Conservation (phyloP, 257 asterid species). For the Lantana camara region DNA sequence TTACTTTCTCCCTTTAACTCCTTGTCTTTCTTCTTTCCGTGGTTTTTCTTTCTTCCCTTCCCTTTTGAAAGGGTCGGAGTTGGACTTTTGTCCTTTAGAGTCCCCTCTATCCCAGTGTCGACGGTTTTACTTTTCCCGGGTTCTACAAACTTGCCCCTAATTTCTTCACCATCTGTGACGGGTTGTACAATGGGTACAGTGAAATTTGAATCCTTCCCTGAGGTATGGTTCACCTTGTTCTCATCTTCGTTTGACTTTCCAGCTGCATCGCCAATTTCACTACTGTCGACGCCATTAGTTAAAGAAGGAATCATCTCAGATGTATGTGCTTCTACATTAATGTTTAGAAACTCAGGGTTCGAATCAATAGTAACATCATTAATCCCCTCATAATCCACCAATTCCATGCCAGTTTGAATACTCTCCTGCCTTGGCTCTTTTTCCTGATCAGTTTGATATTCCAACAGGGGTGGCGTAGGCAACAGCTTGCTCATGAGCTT, state of each 20-base stretch:
- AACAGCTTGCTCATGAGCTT: constrained; percentile 71
- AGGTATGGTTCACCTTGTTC: neutral
- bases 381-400: no score
- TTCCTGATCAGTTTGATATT: neutral
- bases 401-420: constrained; percentile 24
- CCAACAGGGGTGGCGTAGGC: constrained; percentile 17
- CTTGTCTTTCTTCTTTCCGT: constrained; percentile 29
- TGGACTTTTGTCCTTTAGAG: constrained; percentile 4
- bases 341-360: neutral
- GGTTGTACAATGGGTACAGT: constrained; percentile 20
- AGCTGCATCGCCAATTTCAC: constrained; percentile 2
- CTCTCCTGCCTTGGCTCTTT: constrained; percentile 18
- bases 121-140: neutral
- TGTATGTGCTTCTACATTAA: constrained; percentile 9
- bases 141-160: neutral
- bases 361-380: neutral
- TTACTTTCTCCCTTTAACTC: constrained; percentile 7
- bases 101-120: constrained; percentile 12
- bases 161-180: neutral
- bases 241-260: neutral
- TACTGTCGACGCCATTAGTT: no score
- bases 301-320: no score
- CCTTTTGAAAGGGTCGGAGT: constrained; percentile 14
- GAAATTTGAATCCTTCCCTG: neutral
- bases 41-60: constrained; percentile 16